These are phyloP conservation scores for Melianthus villosus DNA, from an alignment of 441 rosid genomes.

Conservation along the genomic window DNA sequence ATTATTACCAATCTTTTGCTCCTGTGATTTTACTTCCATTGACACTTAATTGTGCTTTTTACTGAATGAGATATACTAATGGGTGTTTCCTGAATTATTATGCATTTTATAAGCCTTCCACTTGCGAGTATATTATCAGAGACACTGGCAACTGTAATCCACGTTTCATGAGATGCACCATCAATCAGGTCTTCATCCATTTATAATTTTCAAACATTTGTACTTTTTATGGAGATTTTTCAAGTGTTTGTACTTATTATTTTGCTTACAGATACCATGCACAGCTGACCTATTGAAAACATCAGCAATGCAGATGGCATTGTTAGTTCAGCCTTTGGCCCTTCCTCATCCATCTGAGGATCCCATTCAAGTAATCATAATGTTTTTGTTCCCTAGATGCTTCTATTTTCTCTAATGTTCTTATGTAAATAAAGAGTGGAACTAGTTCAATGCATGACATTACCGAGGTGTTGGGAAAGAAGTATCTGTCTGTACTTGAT, in stretches of 20 bases:
- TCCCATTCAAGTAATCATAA: slow-evolving; percentile 43
- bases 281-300: slow-evolving; percentile 61
- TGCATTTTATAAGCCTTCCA: slow-evolving; percentile 37
- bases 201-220: background rate
- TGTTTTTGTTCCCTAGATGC: slow-evolving; percentile 1
- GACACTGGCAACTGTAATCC: slow-evolving; percentile 63
- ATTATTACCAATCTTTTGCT: no score
- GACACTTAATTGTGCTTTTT: no score
- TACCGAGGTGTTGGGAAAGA: background rate
- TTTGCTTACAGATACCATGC: slow-evolving; percentile 48
- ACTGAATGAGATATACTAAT: no score
- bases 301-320: slow-evolving; percentile 63
- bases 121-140: slow-evolving; percentile 51
- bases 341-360: slow-evolving; percentile 77
- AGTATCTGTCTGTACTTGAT: no score
- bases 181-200: slow-evolving; percentile 39
- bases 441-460: no score
- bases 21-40: no score
- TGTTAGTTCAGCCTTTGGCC: slow-evolving; percentile 63
- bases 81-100: no score
- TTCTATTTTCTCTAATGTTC: background rate
- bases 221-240: slow-evolving; percentile 2
- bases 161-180: slow-evolving; percentile 71
- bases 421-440: no score
- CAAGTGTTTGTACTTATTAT: slow-evolving; percentile 1